These are phyloP conservation scores for Scutellospora calospora DNA, from an alignment of 371 early-diverging fungal genomes.

Conservation along the genomic window DNA sequence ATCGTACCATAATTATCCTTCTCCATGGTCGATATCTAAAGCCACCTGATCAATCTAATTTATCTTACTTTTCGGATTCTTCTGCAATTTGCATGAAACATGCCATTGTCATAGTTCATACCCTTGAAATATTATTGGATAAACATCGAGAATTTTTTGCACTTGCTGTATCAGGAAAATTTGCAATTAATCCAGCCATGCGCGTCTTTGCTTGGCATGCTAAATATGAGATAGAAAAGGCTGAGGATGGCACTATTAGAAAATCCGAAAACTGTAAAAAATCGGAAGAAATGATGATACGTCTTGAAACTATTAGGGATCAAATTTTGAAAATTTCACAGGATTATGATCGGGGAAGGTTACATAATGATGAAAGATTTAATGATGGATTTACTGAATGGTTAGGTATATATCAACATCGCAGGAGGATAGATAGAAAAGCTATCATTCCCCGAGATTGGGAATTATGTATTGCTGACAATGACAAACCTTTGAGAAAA, in stretches of 20 bases:
- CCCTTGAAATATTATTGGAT: conserved; percentile 3
- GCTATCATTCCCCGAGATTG: conserved; percentile 17
- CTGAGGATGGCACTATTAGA: not conserved
- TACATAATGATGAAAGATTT: not conserved
- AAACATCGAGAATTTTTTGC: conserved; percentile 40
- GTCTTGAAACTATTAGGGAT: not conserved
- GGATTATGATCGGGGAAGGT: conserved; percentile 34
- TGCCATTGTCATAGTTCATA: conserved; percentile 26
- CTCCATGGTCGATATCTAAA: conserved; percentile 36
- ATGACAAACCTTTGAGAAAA: conserved; percentile 28
- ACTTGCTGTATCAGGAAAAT: not conserved
- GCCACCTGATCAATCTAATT: not conserved
- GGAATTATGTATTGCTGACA: conserved; percentile 28
- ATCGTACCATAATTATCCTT: conserved; percentile 4
- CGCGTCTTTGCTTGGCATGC: conserved; percentile 41
- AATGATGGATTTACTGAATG: not conserved
- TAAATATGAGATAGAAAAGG: not conserved
- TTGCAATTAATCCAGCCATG: conserved; percentile 39
- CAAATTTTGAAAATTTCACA: not conserved
- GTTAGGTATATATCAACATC: conserved; percentile 21
- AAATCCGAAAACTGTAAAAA: not conserved
- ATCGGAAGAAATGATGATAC: not conserved
- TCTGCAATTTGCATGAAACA: conserved; percentile 24
- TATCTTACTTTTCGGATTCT: not conserved
- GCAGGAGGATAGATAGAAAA: not conserved